Evolutionary conservation across 371 early-diverging fungal species (phyloP).

Genomic region (Nematocida sp.): DNA sequence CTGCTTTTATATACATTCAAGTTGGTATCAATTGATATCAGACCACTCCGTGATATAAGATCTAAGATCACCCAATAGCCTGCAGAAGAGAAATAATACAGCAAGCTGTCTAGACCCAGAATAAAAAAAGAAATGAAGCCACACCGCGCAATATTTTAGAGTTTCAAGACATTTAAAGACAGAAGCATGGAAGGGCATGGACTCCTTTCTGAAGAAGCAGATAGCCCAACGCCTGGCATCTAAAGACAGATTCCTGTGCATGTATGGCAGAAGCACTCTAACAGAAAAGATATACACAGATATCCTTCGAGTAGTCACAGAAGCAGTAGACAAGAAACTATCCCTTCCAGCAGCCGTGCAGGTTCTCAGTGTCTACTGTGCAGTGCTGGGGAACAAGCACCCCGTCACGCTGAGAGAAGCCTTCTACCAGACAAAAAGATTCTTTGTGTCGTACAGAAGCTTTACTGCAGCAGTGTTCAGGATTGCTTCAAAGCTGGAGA

Average conservation of each 20-base stretch:
- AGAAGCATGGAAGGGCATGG: no score
- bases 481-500: slow-evolving; percentile 20
- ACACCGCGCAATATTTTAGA: no score
- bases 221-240: no score
- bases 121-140: no score
- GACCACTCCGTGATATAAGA: no score
- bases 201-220: no score
- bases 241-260: slow-evolving; percentile 7
- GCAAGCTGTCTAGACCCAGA: no score
- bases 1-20: no score
- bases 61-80: no score
- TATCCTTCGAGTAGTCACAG: not conserved
- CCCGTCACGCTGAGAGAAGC: slow-evolving; percentile 56
- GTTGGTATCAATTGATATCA: no score
- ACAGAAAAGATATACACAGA: slow-evolving; percentile 8
- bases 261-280: not conserved
- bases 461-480: slow-evolving; percentile 39
- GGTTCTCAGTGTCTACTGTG: slow-evolving; percentile 26
- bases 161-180: no score
- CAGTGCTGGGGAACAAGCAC: slow-evolving; percentile 10
- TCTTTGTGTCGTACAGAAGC: slow-evolving; percentile 51
- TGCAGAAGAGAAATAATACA: no score
- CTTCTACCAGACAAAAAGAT: slow-evolving; percentile 52
- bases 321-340: not conserved
- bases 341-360: not conserved